phyloP scores from a whole-genome alignment of 129 eudicot genomes.

The sunflower (Helianthus annuus) region HanXRQr2.0-SUNRISE NC_035443.2:31013921-31014420 shows the following conservation, averaged over 20 bases:
- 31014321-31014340: slow-evolving; percentile 13
- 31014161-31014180: slow-evolving; percentile 27
- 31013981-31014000: slow-evolving; percentile 31
- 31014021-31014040: slow-evolving; percentile 33
- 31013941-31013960: slow-evolving; percentile 29
- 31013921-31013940: slow-evolving; percentile 26
- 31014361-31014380: slow-evolving; percentile 8
- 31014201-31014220: slow-evolving; percentile 23
- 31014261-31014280: slow-evolving; percentile 34
- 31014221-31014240: slow-evolving; percentile 5
- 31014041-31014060: slow-evolving; percentile 23
- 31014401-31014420: neutral
- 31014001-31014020: slow-evolving; percentile 34
- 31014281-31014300: slow-evolving; percentile 36
- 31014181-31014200: slow-evolving; percentile 13
- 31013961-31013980: slow-evolving; percentile 25
- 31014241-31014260: slow-evolving; percentile 33
- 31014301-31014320: slow-evolving; percentile 12
- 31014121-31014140: slow-evolving; percentile 24
- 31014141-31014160: slow-evolving; percentile 22
- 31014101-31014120: slow-evolving; percentile 25
- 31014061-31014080: slow-evolving; percentile 31
- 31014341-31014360: slow-evolving; percentile 18
- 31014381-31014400: neutral
- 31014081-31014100: slow-evolving; percentile 34